Evolutionary conservation across 208 protist genomes (phyloP).

Genomic region (Trypanosoma congolense): DNA sequence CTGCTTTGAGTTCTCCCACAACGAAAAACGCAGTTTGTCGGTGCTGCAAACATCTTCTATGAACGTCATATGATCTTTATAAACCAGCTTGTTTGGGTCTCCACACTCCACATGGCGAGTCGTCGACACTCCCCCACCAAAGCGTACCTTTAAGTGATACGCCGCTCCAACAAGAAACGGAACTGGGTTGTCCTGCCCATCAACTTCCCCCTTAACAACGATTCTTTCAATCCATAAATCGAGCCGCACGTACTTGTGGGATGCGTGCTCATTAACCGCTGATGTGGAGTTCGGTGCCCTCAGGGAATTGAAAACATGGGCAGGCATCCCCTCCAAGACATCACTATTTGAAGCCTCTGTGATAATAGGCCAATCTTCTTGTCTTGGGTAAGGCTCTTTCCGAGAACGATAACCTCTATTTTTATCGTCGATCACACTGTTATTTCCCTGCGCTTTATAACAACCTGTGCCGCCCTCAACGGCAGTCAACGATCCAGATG

Average conservation of each 20-base stretch:
- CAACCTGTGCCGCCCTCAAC: too few relatives aligned
- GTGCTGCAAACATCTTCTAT: background rate
- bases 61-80: slow-evolving; percentile 35
- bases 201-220: slow-evolving; percentile 43
- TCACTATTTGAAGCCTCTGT: too few relatives aligned
- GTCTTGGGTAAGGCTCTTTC: background rate
- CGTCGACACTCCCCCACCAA: slow-evolving; percentile 32
- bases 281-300: background rate
- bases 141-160: slow-evolving; percentile 71
- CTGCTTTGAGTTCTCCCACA: slow-evolving; percentile 74
- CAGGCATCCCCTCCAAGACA: background rate
- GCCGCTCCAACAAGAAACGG: slow-evolving; percentile 61
- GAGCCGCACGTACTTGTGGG: slow-evolving; percentile 8
- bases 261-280: background rate
- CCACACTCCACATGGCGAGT: slow-evolving; percentile 39
- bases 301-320: background rate
- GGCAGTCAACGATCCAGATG: too few relatives aligned
- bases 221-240: slow-evolving; percentile 63
- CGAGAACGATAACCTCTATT: background rate
- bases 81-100: slow-evolving; percentile 49
- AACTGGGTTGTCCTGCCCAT: slow-evolving; percentile 48
- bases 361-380: background rate
- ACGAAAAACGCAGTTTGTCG: slow-evolving; percentile 76
- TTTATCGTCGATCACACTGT: background rate
- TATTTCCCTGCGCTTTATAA: background rate